Evolutionary conservation across 345 rosid species (phyloP), one percentile per base, ranked within the genome.

Genomic region (Cardamine resedifolia): DNA sequence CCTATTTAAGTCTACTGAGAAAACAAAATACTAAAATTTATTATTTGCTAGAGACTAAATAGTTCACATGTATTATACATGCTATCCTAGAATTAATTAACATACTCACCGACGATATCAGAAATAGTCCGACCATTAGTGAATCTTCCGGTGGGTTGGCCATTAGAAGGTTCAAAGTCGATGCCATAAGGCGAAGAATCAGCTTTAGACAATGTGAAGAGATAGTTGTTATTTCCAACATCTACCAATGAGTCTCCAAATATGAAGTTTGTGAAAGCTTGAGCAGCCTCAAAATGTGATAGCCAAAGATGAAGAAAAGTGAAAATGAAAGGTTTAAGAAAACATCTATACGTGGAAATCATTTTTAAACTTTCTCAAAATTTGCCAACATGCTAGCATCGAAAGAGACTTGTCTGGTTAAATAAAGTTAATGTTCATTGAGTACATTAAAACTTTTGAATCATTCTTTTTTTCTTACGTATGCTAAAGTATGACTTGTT

Each of bases 101-200:
- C 24, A 56, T 14, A 71, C 60, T 1, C 79, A 87, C 97, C 92
- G 8, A 90, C 76, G 4, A 89, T 85, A 76, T 91, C 98, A 43
- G 89, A 92, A 33, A 94, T 91, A 79, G 98, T 94, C 63, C 91
- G 81, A 15, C 97, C 98, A 68, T 85, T 87, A 62, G 91, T 83
- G 77, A 87, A 91, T 78, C 96, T 76, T 36, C 92, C 89, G n/a
- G 88, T 82, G 26, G 90, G 88, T 51, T 19, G 78, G 30, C 96
- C 97, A 10, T 85, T 85, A 2, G 86, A 85, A 67, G 89, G 85
- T 84, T 70, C 76, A 81, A 90, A 90, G 33, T 88, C 90, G 66
- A 86, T 83, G n/a, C 94, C 94, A n/a, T 86, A 82, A 28, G 88
- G 90, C 21, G 83, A 82, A 27, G 83, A 80, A 55, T 86, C 80